Percentiles rank a stretch among this genome's conserved stretches.
Conservation (phyloP, 768 basidiomycete genomes). For the Sutorius australiensis region DNA sequence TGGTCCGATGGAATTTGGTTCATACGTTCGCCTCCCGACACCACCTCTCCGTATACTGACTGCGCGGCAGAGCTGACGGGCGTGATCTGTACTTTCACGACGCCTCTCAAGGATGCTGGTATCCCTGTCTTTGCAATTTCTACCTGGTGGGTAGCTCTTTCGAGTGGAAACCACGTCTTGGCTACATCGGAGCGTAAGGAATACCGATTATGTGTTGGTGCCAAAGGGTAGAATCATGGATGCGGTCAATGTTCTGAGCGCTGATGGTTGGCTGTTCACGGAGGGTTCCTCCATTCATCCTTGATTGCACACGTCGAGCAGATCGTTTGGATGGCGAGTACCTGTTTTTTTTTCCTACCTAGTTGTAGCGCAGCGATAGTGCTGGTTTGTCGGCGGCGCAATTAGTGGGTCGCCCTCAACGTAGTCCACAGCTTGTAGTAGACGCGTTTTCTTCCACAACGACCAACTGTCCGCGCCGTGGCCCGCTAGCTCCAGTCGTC, state of each 20-base stretch:
- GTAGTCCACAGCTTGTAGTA: conserved; percentile 8
- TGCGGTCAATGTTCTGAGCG: conserved; percentile 41
- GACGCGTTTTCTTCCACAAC: conserved; percentile 10
- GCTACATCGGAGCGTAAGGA: conserved; percentile 40
- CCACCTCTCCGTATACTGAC: background rate
- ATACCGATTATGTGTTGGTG: conserved; percentile 64
- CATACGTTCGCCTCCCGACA: conserved; percentile 3
- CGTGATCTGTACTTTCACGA: conserved; percentile 50
- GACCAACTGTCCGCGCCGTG: conserved; percentile 1
- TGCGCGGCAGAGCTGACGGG: conserved; percentile 48
- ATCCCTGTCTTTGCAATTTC: conserved; percentile 60
- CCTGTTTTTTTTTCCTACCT: background rate
- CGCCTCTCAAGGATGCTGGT: conserved; percentile 47
- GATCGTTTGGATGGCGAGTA: background rate
- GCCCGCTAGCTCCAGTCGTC: background rate
- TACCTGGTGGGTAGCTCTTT: conserved; percentile 47
- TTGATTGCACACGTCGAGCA: background rate
- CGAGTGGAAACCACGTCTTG: background rate
- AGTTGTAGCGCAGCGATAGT: background rate
- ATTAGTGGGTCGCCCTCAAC: background rate
- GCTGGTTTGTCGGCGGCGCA: background rate
- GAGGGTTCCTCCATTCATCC: conserved; percentile 5
- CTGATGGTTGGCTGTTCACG: conserved; percentile 48
- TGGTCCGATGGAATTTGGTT: conserved; percentile 67
- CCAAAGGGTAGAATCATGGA: conserved; percentile 39